These are phyloP conservation scores for Talaromyces adpressus DNA, from an alignment of 495 filamentous ascomycete species.

Conservation along the genomic window DNA sequence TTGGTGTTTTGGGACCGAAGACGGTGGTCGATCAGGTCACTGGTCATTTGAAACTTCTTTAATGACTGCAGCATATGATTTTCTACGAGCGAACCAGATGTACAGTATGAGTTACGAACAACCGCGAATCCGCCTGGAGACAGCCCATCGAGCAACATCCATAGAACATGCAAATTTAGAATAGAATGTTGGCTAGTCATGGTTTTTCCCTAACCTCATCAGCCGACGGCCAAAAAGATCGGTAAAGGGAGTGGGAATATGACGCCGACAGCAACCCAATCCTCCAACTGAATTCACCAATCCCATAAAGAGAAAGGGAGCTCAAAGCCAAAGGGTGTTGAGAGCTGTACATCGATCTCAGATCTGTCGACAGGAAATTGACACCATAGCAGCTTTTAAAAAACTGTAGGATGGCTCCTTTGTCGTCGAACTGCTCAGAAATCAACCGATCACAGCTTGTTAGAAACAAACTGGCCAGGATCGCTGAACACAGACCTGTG, in stretches of 20 bases:
- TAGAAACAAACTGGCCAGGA: constrained; percentile 51
- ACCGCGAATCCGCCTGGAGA: not conserved
- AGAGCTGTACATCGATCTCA: constrained; percentile 58
- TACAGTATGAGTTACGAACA: not conserved
- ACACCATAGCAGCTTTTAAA: constrained; percentile 51
- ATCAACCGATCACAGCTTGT: constrained; percentile 61
- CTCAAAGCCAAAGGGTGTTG: constrained; percentile 49
- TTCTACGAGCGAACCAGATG: not conserved
- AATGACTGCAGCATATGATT: constrained; percentile 10
- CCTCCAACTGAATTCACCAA: constrained; percentile 60
- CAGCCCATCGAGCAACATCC: not conserved
- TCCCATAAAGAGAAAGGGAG: constrained; percentile 47
- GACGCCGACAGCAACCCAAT: constrained; percentile 55
- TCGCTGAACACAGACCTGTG: constrained; percentile 76
- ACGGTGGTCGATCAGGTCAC: constrained; percentile 81
- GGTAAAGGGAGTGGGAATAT: constrained; percentile 84
- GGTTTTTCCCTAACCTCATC: constrained; percentile 80
- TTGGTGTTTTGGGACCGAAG: constrained; percentile 86
- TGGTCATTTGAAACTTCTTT: constrained; percentile 81
- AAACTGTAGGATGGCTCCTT: constrained; percentile 62
- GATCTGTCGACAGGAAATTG: constrained; percentile 92
- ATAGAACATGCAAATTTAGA: not conserved
- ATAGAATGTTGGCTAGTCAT: constrained; percentile 65
- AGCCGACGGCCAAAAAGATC: constrained; percentile 62
- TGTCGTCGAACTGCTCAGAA: constrained; percentile 75